Conservation (phyloP, 495 filamentous ascomycete species). For the Aspergillus sclerotiicarbonarius region DNA sequence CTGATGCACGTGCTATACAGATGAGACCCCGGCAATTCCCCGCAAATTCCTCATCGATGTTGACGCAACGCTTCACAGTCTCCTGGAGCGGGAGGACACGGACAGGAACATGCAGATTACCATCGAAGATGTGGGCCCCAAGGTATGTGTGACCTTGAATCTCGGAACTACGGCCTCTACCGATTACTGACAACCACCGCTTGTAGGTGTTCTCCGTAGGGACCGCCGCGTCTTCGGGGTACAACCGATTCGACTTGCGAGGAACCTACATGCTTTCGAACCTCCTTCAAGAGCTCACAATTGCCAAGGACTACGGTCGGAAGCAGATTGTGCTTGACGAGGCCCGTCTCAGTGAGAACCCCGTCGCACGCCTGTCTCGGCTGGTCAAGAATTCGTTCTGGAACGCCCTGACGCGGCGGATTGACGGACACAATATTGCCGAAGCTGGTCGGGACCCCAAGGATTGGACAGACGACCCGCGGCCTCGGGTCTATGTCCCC, state of each 20-base stretch:
- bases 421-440: slow-evolving; percentile 86
- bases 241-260: slow-evolving; percentile 78
- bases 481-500: slow-evolving; percentile 90
- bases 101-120: slow-evolving; percentile 93
- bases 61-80: slow-evolving; percentile 65
- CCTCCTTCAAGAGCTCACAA: slow-evolving; percentile 85
- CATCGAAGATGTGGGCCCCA: slow-evolving; percentile 90
- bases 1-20: slow-evolving; percentile 29
- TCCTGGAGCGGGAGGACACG: slow-evolving; percentile 82
- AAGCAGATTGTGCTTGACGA: slow-evolving; percentile 86
- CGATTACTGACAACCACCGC: neutral
- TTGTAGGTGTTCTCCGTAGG: slow-evolving; percentile 70
- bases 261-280: slow-evolving; percentile 97
- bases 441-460: slow-evolving; percentile 83
- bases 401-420: slow-evolving; percentile 80
- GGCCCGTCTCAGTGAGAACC: slow-evolving; percentile 85
- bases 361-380: slow-evolving; percentile 78
- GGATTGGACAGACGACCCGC: slow-evolving; percentile 83
- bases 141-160: slow-evolving; percentile 50
- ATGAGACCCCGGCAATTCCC: slow-evolving; percentile 48
- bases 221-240: slow-evolving; percentile 82
- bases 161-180: neutral
- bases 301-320: slow-evolving; percentile 81
- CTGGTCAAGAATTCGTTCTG: slow-evolving; percentile 88
- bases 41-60: slow-evolving; percentile 78